Evolutionary conservation across 2,329 filamentous ascomycete species (phyloP).

Genomic region (Penicillium sp.): DNA sequence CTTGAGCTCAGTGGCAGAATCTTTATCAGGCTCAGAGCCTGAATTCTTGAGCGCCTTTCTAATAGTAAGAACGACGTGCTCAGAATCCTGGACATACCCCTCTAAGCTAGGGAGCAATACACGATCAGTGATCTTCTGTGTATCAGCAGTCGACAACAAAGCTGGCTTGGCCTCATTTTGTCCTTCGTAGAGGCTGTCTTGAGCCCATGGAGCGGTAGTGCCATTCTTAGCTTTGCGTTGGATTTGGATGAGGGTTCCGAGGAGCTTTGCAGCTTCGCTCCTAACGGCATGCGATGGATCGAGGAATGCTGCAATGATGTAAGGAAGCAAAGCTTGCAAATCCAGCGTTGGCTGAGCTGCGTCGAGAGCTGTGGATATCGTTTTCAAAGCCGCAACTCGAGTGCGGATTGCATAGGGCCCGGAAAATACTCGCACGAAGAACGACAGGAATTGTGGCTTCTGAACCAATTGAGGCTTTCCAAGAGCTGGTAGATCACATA

Average conservation of each 20-base stretch:
- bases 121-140: conserved; percentile 59
- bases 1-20: conserved; percentile 52
- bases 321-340: conserved; percentile 78
- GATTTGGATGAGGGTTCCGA: conserved; percentile 53
- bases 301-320: conserved; percentile 67
- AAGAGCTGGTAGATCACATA: conserved; percentile 36
- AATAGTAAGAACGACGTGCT: conserved; percentile 64
- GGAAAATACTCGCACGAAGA: conserved; percentile 72
- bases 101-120: conserved; percentile 73
- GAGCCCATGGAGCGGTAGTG: conserved; percentile 52
- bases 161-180: conserved; percentile 37
- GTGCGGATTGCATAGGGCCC: conserved; percentile 66
- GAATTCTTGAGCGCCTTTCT: conserved; percentile 56
- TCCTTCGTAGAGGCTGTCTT: conserved; percentile 62
- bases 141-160: conserved; percentile 57
- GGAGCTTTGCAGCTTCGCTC: conserved; percentile 66
- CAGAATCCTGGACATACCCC: conserved; percentile 77
- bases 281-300: conserved; percentile 75
- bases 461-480: conserved; percentile 46
- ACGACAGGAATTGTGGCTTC: conserved; percentile 66
- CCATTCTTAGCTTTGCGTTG: conserved; percentile 48
- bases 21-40: conserved; percentile 24
- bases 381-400: conserved; percentile 65
- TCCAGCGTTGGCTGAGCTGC: conserved; percentile 55
- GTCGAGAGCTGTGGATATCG: conserved; percentile 54